Percentiles rank a stretch among this genome's conserved stretches.
phyloP scores from a whole-genome alignment of 495 filamentous ascomycete species.

The Penicillium canescens region DNA sequence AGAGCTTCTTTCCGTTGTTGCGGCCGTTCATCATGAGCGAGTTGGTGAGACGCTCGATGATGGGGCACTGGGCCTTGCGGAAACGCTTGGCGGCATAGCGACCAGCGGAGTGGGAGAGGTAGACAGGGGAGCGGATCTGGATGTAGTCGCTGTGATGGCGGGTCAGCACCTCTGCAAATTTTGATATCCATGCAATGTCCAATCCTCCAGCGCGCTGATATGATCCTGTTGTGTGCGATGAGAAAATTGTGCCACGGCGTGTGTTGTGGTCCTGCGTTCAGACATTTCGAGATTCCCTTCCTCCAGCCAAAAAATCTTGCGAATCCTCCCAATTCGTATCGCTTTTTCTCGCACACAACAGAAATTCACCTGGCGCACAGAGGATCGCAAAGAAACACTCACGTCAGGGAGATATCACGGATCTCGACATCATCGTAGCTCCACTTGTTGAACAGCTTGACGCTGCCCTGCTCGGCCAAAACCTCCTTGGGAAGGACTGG shows the following conservation, averaged over 20 bases:
- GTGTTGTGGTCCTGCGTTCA: constrained; percentile 4
- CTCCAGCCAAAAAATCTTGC: constrained; percentile 9
- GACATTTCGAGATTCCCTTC: constrained; percentile 2
- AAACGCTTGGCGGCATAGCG: constrained; percentile 99
- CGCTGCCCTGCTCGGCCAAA: constrained; percentile 80
- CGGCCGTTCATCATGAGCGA: constrained; percentile 99
- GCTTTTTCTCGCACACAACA: constrained; percentile 15
- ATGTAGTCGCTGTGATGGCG: constrained; percentile 82
- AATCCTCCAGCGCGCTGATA: neutral
- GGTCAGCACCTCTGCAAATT: constrained; percentile 17
- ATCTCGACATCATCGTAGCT: constrained; percentile 99
- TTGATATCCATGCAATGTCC: constrained; percentile 2
- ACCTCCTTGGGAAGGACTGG: constrained; percentile 95
- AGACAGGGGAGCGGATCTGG: constrained; percentile 97
- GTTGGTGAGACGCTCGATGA: constrained; percentile 99
- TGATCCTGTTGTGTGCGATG: constrained; percentile 7
- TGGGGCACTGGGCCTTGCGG: constrained; percentile 99
- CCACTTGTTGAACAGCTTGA: constrained; percentile 98
- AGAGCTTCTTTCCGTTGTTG: constrained; percentile 99
- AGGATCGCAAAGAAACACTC: constrained; percentile 51
- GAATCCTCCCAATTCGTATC: constrained; percentile 3
- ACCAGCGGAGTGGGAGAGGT: constrained; percentile 96
- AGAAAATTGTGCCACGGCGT: neutral
- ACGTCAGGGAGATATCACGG: constrained; percentile 99
- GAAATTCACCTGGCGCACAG: constrained; percentile 14